Percentiles rank a stretch among this genome's conserved stretches.
These are phyloP conservation scores for Vaccinium vitisidaea DNA, from an alignment of 148 eudicot species.

Conservation along the genomic window DNA sequence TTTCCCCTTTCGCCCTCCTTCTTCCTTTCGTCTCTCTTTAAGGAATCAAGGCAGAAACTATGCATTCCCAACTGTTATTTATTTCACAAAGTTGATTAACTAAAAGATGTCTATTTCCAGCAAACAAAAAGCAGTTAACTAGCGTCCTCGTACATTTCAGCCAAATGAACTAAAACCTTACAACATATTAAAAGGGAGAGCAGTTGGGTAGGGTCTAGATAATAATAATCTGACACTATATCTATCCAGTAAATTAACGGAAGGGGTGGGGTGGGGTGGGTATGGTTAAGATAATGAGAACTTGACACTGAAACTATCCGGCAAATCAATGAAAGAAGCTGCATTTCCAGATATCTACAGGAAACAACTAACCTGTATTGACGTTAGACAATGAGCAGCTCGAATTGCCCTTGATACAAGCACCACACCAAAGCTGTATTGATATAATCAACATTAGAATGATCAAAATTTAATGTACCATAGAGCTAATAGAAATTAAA, in stretches of 20 bases:
- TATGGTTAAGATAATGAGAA: neutral
- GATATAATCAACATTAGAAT: neutral
- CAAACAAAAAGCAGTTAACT: neutral
- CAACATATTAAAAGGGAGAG: neutral
- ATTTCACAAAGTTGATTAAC: neutral
- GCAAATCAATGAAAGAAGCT: neutral
- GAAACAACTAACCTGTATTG: slow-evolving; percentile 28
- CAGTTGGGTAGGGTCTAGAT: neutral
- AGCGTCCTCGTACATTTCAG: neutral
- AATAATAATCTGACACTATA: neutral
- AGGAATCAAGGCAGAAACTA: neutral
- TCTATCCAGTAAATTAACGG: neutral
- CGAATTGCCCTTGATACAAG: slow-evolving; percentile 31
- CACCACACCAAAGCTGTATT: slow-evolving; percentile 29
- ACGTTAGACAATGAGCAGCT: slow-evolving; percentile 39
- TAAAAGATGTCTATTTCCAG: neutral
- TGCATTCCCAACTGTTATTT: neutral
- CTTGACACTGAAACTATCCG: neutral
- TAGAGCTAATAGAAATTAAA: neutral
- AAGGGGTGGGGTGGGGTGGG: neutral
- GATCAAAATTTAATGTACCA: neutral
- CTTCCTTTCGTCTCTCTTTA: neutral
- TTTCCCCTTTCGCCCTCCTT: neutral
- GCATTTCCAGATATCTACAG: slow-evolving; percentile 5
- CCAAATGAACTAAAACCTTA: neutral